phyloP scores from a whole-genome alignment of 176 grass and related monocot genomes.

The Oropetium thomaeum region DNA sequence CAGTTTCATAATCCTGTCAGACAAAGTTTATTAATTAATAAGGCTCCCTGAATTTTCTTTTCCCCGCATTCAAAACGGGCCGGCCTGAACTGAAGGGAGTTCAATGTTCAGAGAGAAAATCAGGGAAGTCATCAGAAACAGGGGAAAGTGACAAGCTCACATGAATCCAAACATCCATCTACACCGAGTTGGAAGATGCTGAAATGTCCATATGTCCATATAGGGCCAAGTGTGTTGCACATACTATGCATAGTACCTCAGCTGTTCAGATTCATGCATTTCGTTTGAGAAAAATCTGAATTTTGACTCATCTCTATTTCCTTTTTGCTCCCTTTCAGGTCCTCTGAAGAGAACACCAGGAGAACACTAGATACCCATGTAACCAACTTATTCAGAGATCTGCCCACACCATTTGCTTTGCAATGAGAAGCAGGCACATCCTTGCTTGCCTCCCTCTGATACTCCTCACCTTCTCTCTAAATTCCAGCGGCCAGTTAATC shows the following conservation, averaged over 20 bases:
- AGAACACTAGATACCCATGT: slow-evolving; percentile 8
- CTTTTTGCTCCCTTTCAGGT: slow-evolving; percentile 34
- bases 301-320: background rate
- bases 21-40: background rate
- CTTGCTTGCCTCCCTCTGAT: slow-evolving; percentile 39
- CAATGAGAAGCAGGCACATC: slow-evolving; percentile 36
- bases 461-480: slow-evolving; percentile 34
- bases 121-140: background rate
- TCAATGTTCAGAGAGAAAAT: background rate
- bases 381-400: slow-evolving; percentile 20
- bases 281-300: background rate
- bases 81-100: background rate
- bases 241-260: background rate
- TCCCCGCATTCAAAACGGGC: background rate
- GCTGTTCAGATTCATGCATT: background rate
- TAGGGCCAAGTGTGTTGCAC: background rate
- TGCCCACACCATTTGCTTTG: background rate
- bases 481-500: slow-evolving; percentile 42
- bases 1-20: slow-evolving; percentile 3
- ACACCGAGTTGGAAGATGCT: background rate
- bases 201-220: background rate
- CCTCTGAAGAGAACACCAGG: background rate
- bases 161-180: background rate
- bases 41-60: background rate
- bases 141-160: background rate